These are phyloP conservation scores for Planoprotostelium fungivorum DNA, from an alignment of 78 protist species.

Conservation along the genomic window DNA sequence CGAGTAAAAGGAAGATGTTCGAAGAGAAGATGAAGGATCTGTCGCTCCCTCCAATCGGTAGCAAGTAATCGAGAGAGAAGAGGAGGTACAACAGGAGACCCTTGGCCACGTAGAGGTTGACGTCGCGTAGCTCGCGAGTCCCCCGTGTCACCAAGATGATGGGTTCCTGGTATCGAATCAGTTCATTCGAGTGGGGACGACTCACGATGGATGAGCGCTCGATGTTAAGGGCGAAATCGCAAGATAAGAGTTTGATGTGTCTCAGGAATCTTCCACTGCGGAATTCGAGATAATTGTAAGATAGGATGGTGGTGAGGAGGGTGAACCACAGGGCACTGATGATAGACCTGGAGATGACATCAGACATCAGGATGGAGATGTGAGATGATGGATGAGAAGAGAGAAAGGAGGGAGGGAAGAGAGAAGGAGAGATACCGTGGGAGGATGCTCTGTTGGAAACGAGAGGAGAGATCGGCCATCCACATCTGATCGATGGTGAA, in stretches of 20 bases:
- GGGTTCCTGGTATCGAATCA: no score
- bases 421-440: no score
- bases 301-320: neutral
- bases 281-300: neutral
- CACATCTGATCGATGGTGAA: no score
- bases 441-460: no score
- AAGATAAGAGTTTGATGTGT: neutral
- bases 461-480: no score
- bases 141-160: neutral
- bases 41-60: neutral
- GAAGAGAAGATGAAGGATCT: neutral
- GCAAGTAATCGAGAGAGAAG: neutral
- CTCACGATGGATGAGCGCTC: neutral
- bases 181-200: neutral
- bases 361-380: no score
- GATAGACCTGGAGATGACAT: neutral
- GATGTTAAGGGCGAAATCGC: neutral
- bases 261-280: neutral
- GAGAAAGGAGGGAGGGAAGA: no score
- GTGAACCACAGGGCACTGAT: neutral
- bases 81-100: neutral
- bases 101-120: neutral
- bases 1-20: neutral
- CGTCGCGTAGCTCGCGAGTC: neutral
- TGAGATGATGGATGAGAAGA: no score